Evolutionary conservation across 495 filamentous ascomycete genomes (phyloP), one percentile per base, ranked within the genome.

Genomic region (Cercophora newfieldiana): DNA sequence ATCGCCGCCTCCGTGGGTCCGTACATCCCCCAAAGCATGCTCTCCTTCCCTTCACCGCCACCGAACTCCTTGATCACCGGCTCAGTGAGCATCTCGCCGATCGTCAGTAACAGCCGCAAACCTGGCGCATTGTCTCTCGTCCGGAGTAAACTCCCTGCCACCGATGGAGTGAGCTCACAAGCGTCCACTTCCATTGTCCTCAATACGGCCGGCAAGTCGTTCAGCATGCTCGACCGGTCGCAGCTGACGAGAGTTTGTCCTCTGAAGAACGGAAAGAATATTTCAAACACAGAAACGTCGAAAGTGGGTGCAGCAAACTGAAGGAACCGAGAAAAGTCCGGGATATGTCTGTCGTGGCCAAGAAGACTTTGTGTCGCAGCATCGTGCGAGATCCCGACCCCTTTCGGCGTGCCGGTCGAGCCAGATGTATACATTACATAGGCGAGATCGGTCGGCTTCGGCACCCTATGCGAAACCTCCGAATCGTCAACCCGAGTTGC

Each of bases 401-500:
- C 93, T 78, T 97, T 97, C 1, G 93, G 93, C 3, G 84, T 85
- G n/a, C 93, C 93, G 0, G 92, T 96, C 6, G 91, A 93, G 14
- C 93, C 93, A 16, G 89, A 93, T 0, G 93, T 97, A 70, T 96
- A 97, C 86, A 97, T 91, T 50, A 97, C 85, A 76, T 96, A 97
- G 19, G 92, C 93, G 7, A 91, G 70, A 68, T 91, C 82, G 1
- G 68, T 56, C 1, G 76, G 63, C 4, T 50, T 63, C 1, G 72
- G 66, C 19, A 68, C 28, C 28, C 57, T 69, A 31, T 64, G 60
- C 53, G 21, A 6, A 28, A 7, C n/a, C n/a, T n/a, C n/a, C n/a
- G 12, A 3, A 51, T 25, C 14, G 24, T 12, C 7, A 25, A 3
- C 6, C 55, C 28, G 16, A n/a, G 22, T 0, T n/a, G 7, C 29